These are phyloP conservation scores for Tylopilus sp. DNA, from an alignment of 768 basidiomycete genomes.

Conservation along the genomic window DNA sequence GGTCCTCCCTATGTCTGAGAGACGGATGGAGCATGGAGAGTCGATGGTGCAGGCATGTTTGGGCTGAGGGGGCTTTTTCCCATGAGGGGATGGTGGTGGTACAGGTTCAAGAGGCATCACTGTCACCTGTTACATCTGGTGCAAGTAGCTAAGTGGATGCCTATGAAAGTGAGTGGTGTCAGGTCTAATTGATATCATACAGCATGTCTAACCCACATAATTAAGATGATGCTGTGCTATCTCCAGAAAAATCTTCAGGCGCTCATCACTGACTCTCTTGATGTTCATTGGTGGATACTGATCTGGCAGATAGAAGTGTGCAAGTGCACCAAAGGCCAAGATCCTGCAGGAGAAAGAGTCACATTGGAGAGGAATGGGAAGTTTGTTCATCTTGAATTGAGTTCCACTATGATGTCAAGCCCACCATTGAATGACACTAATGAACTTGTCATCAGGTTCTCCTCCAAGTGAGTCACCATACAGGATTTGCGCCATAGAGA, in stretches of 20 bases:
- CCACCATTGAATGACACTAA: not conserved
- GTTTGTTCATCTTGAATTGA: not conserved
- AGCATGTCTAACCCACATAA: no score
- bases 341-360: not conserved
- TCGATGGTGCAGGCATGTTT: no score
- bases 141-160: no score
- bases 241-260: not conserved
- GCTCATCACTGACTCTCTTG: not conserved
- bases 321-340: not conserved
- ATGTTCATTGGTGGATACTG: not conserved
- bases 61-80: no score
- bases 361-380: not conserved
- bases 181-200: not conserved
- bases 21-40: no score
- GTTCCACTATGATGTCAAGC: not conserved
- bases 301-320: not conserved
- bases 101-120: no score
- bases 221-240: not conserved
- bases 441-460: not conserved
- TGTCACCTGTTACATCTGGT: no score
- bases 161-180: not conserved
- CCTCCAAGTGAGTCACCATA: not conserved
- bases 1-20: no score
- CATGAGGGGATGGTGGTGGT: no score
- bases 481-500: not conserved